phyloP scores from a whole-genome alignment of 768 basidiomycete species.

The Russula sp. region DNA sequence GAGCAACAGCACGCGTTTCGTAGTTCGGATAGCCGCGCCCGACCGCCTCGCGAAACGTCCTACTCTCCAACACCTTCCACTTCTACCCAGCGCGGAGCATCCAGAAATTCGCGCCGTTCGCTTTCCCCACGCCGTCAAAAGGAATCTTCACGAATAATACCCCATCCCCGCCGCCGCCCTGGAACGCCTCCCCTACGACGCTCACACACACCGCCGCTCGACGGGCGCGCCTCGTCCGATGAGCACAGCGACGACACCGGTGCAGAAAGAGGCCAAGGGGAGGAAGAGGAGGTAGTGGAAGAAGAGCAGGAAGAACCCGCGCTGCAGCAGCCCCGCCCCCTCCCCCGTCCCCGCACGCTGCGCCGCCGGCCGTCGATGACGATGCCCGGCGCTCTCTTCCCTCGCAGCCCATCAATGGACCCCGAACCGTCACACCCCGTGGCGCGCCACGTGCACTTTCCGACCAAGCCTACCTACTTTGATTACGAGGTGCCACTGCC shows the following conservation, averaged over 20 bases:
- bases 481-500: conserved; percentile 12
- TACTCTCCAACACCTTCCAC: conserved; percentile 8
- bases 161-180: background rate
- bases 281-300: conserved; percentile 4
- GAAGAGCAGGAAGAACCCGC: conserved; percentile 19
- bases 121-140: conserved; percentile 1
- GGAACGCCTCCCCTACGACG: background rate
- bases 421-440: conserved; percentile 37
- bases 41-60: conserved; percentile 11
- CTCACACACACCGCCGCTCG: background rate
- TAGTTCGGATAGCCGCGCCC: background rate
- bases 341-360: conserved; percentile 32
- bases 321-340: conserved; percentile 27
- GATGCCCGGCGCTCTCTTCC: conserved; percentile 78
- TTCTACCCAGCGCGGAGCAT: background rate
- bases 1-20: conserved; percentile 3
- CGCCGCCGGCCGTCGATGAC: conserved; percentile 44
- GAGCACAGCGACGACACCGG: background rate
- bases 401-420: conserved; percentile 55
- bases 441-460: conserved; percentile 40
- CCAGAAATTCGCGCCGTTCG: background rate
- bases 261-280: conserved; percentile 24
- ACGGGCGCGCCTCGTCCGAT: background rate
- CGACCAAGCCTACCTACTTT: conserved; percentile 14
- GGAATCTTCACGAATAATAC: background rate